These are phyloP conservation scores for Phragmites australis DNA, from an alignment of 176 grass and related monocot species.

Conservation along the genomic window DNA sequence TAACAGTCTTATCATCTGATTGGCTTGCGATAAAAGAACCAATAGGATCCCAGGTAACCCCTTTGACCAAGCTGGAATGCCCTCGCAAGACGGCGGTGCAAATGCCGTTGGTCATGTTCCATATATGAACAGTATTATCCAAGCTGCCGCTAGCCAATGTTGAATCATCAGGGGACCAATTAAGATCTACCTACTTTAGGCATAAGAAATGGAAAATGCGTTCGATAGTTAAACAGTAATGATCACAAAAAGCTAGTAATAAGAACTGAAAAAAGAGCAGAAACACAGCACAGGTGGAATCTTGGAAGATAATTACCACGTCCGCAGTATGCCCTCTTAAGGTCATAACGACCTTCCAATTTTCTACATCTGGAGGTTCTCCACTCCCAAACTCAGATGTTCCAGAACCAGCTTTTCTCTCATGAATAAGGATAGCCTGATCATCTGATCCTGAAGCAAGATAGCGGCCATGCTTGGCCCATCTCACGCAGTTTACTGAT, in stretches of 20 bases:
- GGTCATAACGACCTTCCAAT: slow-evolving; percentile 97
- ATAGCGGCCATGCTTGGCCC: slow-evolving; percentile 80
- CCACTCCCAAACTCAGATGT: slow-evolving; percentile 95
- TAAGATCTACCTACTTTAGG: slow-evolving; percentile 92
- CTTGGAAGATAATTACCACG: slow-evolving; percentile 76
- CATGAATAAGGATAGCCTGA: slow-evolving; percentile 95
- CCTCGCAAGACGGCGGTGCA: slow-evolving; percentile 94
- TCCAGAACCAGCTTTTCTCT: slow-evolving; percentile 88
- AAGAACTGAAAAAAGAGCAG: slow-evolving; percentile 25
- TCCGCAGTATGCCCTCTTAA: slow-evolving; percentile 95
- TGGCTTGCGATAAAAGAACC: slow-evolving; percentile 96
- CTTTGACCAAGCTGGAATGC: slow-evolving; percentile 97
- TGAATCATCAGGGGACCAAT: slow-evolving; percentile 95
- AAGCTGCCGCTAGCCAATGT: slow-evolving; percentile 90
- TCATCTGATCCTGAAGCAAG: slow-evolving; percentile 99
- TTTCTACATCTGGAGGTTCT: slow-evolving; percentile 93
- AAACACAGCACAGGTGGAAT: background rate
- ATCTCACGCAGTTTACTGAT: slow-evolving; percentile 97
- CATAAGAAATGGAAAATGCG: slow-evolving; percentile 46
- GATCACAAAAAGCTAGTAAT: slow-evolving; percentile 9
- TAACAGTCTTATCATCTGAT: slow-evolving; percentile 95
- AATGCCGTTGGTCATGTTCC: slow-evolving; percentile 86
- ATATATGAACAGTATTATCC: slow-evolving; percentile 97
- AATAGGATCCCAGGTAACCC: slow-evolving; percentile 98
- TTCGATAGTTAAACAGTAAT: slow-evolving; percentile 24